Conservation (phyloP, 306 rosid species). For the Heteromeles arbutifolia region DNA sequence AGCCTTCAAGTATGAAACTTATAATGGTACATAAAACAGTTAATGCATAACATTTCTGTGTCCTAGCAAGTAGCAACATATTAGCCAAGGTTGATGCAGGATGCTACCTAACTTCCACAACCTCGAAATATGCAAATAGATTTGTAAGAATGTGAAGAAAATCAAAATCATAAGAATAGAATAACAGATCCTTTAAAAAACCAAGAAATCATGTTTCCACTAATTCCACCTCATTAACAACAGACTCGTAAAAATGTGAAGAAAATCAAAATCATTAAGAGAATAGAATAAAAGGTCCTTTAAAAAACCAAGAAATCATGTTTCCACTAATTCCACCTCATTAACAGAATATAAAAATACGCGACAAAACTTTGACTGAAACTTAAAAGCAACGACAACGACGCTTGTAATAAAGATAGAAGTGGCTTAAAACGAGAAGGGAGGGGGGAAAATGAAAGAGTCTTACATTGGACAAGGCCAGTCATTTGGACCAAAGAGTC, state of each 20-base stretch:
- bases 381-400: background rate
- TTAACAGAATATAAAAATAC: background rate
- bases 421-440: background rate
- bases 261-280: background rate
- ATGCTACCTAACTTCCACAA: background rate
- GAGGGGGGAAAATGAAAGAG: background rate
- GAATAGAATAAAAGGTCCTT: background rate
- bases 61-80: background rate
- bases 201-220: background rate
- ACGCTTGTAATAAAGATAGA: background rate
- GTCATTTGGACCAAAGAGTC: constrained; percentile 97
- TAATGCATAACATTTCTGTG: background rate
- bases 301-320: background rate
- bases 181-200: too few relatives aligned
- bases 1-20: background rate
- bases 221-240: constrained; percentile 8
- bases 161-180: background rate
- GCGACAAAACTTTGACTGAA: background rate
- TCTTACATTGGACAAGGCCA: constrained; percentile 98
- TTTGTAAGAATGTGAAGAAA: background rate
- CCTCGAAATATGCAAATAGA: background rate
- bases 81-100: background rate
- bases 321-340: constrained; percentile 5
- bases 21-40: background rate
- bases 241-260: background rate